Base-by-base conservation (phyloP, 805 yeast species). In the Wickerhamomyces rabaulensis region DNA sequence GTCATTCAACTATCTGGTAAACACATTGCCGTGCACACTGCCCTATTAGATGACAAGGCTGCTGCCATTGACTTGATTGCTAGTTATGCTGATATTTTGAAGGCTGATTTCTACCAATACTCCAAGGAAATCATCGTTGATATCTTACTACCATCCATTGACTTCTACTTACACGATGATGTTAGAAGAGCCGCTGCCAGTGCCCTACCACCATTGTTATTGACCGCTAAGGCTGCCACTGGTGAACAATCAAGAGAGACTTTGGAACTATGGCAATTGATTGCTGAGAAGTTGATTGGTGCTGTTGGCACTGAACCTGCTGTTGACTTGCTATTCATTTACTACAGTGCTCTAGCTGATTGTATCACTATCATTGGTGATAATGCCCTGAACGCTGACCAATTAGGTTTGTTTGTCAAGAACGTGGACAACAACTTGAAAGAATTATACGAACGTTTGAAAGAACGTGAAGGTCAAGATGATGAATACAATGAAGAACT, bases 1-100 rank as follows among this genome's bases (percentile, higher is more conserved):
- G 94, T 94, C 40, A 82, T 94, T 45, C 89, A 89, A 55, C 71
- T 91, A 40, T 82, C 88, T 26, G 99, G 98, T 45, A 91, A 89
- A 65, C 91, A 88, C 60, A 80, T 94, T 58, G 98, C 97, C 20
- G 89, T 94, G 44, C 96, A 92, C 62, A 91, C 97, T 4, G 89
- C 97, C 12, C 73, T 87, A n/a, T 74, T 94, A 49, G 99, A 94
- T 61, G 98, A 92, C 52, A 94, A 94, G 67, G 91, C 88, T 3
- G 77, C 84, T 39, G 97, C 98, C 7, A 87, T 94, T 73, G 97
- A 92, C 61, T 71, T 92, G 44, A 71, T 94, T 45, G 79, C 88
- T 53, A 79, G 84, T 6, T 94, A 94, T 62, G 95, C 97, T 15
- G 82, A 84, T 41, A 86, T 87, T 50, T 75, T 94, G 52, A 88